Evolutionary conservation across 352 stramenopile species (phyloP).

Genomic region (Globisporangium ultimum): DNA sequence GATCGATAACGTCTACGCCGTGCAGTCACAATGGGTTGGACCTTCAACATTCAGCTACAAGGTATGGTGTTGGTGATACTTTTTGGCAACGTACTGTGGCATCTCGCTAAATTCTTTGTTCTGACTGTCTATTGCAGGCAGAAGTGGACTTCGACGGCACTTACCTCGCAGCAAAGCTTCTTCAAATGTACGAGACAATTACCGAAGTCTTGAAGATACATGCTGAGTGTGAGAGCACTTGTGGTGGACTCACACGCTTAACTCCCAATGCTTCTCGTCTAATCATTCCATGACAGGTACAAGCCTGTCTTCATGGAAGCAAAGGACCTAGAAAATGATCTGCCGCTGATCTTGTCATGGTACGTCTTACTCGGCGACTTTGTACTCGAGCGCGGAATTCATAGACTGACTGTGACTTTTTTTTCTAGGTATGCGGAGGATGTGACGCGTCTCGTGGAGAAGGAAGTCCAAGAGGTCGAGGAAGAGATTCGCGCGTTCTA

Average conservation of each 20-base stretch:
- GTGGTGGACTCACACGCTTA: not conserved
- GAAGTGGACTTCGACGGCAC: constrained; percentile 99
- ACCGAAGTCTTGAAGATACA: not conserved
- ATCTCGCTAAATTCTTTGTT: constrained; percentile 3
- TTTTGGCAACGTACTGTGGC: not conserved
- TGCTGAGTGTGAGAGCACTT: no score
- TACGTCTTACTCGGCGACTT: constrained; percentile 29
- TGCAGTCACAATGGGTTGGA: constrained; percentile 98
- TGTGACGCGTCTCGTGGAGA: constrained; percentile 94
- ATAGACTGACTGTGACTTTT: not conserved
- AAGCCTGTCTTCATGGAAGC: constrained; percentile 91
- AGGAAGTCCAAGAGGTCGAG: constrained; percentile 96
- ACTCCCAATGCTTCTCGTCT: not conserved
- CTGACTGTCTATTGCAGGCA: constrained; percentile 44
- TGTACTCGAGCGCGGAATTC: no score
- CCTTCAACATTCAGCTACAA: constrained; percentile 99
- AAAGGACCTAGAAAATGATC: constrained; percentile 90
- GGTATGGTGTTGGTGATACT: constrained; percentile 25
- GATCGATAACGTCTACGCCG: constrained; percentile 93
- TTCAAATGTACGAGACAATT: constrained; percentile 65
- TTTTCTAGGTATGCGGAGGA: constrained; percentile 87
- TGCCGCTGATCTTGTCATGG: constrained; percentile 93
- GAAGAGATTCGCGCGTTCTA: constrained; percentile 90
- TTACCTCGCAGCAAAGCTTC: constrained; percentile 94
- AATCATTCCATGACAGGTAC: constrained; percentile 51